phyloP scores from a whole-genome alignment of 257 asterid species.

The Rubia yunnanensis region DNA sequence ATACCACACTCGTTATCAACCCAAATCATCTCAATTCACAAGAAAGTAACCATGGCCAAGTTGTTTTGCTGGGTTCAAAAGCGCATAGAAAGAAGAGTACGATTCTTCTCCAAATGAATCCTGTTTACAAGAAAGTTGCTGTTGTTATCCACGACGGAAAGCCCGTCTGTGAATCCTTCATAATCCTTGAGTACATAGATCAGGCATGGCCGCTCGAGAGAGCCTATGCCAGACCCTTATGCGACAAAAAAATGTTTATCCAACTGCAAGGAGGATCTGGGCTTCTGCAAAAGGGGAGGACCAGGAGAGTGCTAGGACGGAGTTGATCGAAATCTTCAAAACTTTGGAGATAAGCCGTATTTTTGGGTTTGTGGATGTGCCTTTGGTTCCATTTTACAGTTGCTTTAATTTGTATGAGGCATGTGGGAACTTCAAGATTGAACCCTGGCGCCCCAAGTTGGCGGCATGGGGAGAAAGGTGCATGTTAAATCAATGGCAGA shows the following conservation, averaged over 20 bases:
- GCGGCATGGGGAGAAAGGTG: slow-evolving; percentile 57
- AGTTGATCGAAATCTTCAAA: slow-evolving; percentile 34
- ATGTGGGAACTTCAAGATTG: slow-evolving; percentile 39
- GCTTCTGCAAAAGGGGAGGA: slow-evolving; percentile 39
- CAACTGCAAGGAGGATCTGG: slow-evolving; percentile 37
- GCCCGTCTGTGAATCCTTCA: slow-evolving; percentile 45
- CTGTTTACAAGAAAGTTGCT: slow-evolving; percentile 48
- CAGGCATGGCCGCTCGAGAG: slow-evolving; percentile 31
- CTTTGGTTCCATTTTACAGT: slow-evolving; percentile 32
- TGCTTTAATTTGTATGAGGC: slow-evolving; percentile 49
- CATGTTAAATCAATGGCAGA: slow-evolving; percentile 38
- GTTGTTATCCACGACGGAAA: slow-evolving; percentile 49
- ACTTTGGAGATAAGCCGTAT: slow-evolving; percentile 35
- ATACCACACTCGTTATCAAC: no score
- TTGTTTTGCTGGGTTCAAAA: no score
- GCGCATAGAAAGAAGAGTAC: slow-evolving; percentile 33
- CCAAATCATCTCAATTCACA: no score
- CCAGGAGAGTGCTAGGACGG: slow-evolving; percentile 44
- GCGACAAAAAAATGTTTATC: slow-evolving; percentile 13
- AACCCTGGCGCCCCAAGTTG: slow-evolving; percentile 37
- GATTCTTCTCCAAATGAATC: slow-evolving; percentile 40
- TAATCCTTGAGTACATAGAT: slow-evolving; percentile 46
- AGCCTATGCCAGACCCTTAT: slow-evolving; percentile 12
- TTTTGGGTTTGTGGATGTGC: slow-evolving; percentile 56
- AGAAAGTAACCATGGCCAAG: no score